Conservation (phyloP, 306 rosid species). For the Corylus americana region DNA sequence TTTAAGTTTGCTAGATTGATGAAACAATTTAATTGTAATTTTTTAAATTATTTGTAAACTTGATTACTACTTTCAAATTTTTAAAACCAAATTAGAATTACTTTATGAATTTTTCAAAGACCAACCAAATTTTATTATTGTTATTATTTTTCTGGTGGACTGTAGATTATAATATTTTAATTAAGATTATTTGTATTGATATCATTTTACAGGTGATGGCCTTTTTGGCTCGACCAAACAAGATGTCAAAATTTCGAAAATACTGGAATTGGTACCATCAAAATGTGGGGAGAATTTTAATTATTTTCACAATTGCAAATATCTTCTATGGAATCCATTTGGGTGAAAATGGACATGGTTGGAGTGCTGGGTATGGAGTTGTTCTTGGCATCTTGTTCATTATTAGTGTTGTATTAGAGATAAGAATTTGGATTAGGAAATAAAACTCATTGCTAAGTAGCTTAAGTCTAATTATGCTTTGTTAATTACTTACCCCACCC, state of each 20-base stretch:
- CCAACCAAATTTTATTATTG: not conserved
- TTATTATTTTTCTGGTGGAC: not conserved
- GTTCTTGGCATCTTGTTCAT: slow-evolving; percentile 49
- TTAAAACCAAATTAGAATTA: no score
- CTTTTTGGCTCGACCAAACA: slow-evolving; percentile 56
- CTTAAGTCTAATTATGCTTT: not conserved
- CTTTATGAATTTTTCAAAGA: no score
- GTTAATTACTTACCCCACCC: not conserved
- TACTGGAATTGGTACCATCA: slow-evolving; percentile 81
- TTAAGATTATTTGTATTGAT: not conserved
- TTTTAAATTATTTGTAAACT: no score
- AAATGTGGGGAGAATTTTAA: slow-evolving; percentile 52
- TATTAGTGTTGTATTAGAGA: slow-evolving; percentile 50
- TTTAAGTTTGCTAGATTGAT: no score
- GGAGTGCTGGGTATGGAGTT: slow-evolving; percentile 60
- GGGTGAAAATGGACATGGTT: slow-evolving; percentile 49
- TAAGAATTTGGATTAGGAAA: slow-evolving; percentile 36
- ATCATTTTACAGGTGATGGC: slow-evolving; percentile 54
- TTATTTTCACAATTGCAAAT: slow-evolving; percentile 60
- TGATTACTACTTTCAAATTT: no score
- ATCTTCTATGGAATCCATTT: slow-evolving; percentile 75
- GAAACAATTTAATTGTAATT: no score
- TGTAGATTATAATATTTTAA: not conserved
- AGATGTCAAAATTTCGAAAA: slow-evolving; percentile 54
- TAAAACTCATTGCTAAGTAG: not conserved